Percentiles rank a stretch among this genome's conserved stretches.
These are phyloP conservation scores for Eucalyptus regnans DNA, from an alignment of 345 rosid species.

Conservation along the genomic window DNA sequence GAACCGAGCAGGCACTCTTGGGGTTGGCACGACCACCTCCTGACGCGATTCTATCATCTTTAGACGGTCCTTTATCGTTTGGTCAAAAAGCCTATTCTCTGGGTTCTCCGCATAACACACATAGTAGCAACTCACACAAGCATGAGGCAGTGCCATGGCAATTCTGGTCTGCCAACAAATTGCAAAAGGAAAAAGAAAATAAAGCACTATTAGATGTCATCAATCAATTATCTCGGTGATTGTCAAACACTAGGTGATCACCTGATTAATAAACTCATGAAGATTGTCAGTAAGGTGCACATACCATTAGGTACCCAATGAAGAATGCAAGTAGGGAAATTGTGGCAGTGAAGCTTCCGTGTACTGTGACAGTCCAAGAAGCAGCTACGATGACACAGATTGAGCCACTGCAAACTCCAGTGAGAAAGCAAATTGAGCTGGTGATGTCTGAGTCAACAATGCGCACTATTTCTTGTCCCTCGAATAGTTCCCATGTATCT, in stretches of 20 bases:
- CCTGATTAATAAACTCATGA: background rate
- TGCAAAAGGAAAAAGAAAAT: background rate
- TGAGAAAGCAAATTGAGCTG: conserved; percentile 87
- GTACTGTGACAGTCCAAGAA: conserved; percentile 65
- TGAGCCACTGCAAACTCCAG: conserved; percentile 92
- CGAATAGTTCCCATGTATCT: conserved; percentile 79
- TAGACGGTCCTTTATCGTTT: conserved; percentile 47
- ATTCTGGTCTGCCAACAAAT: conserved; percentile 14
- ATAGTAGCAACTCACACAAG: conserved; percentile 92
- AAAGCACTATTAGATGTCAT: background rate
- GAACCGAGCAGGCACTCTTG: conserved; percentile 46
- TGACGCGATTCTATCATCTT: conserved; percentile 31
- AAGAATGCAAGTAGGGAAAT: conserved; percentile 64
- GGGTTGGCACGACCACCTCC: conserved; percentile 45
- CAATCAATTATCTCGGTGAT: background rate
- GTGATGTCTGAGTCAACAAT: conserved; percentile 83
- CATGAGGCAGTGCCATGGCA: conserved; percentile 94
- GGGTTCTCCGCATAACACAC: conserved; percentile 91
- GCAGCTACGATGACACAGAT: conserved; percentile 75
- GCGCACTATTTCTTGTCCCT: conserved; percentile 37
- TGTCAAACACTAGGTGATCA: background rate
- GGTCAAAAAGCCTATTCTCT: conserved; percentile 53
- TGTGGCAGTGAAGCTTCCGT: conserved; percentile 65
- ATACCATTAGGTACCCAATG: conserved; percentile 92
- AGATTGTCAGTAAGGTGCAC: background rate